Evolutionary conservation across 2,329 filamentous ascomycete genomes (phyloP).

Genomic region (Trichoderma simmonsii): DNA sequence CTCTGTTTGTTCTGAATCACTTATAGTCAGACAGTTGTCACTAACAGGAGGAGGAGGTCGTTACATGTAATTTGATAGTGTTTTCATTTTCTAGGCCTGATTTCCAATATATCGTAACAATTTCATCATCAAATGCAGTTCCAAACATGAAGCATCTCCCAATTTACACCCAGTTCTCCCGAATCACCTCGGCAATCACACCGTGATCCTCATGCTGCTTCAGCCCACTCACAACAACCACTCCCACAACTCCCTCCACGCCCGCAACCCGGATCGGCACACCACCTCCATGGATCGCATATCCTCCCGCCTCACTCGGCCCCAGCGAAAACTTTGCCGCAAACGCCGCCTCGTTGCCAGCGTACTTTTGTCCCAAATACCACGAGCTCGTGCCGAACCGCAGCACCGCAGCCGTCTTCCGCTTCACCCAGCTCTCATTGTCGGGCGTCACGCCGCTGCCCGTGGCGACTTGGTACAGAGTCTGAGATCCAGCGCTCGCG

Average conservation of each 20-base stretch:
- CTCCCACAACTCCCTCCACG: slow-evolving; percentile 72
- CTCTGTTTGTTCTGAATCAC: neutral
- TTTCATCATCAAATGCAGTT: neutral
- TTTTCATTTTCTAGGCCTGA: neutral
- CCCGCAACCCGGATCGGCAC: slow-evolving; percentile 69
- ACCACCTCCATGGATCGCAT: slow-evolving; percentile 75
- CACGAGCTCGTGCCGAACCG: slow-evolving; percentile 69
- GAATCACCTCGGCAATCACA: slow-evolving; percentile 67
- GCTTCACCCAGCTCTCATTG: slow-evolving; percentile 65
- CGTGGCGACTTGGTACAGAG: slow-evolving; percentile 68
- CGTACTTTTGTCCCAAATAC: slow-evolving; percentile 67
- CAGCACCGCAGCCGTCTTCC: slow-evolving; percentile 70
- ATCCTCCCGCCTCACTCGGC: slow-evolving; percentile 53
- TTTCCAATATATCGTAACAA: neutral
- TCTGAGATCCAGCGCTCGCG: slow-evolving; percentile 55
- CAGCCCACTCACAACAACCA: slow-evolving; percentile 72
- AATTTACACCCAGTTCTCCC: slow-evolving; percentile 43
- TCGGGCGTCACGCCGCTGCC: slow-evolving; percentile 67
- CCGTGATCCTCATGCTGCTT: slow-evolving; percentile 76
- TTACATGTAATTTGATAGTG: neutral
- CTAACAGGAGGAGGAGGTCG: neutral
- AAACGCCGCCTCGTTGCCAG: slow-evolving; percentile 62
- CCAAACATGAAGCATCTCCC: neutral
- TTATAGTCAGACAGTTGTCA: neutral
- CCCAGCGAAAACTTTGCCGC: slow-evolving; percentile 62